phyloP scores from a whole-genome alignment of 108 stramenopile species.

The Seminavis robusta region DNA sequence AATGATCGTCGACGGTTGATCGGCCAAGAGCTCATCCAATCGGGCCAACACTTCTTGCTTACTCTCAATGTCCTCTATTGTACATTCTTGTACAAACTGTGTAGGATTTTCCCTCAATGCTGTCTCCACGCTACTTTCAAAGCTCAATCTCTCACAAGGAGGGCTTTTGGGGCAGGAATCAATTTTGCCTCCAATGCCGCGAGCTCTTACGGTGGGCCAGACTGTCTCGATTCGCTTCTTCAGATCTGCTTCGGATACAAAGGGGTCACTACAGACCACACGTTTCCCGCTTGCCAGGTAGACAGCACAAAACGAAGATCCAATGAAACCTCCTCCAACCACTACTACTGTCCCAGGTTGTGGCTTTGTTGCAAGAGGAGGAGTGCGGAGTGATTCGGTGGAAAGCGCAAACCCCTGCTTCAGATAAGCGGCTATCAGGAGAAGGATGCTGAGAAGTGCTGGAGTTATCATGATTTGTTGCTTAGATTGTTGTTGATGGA shows the following conservation, averaged over 20 bases:
- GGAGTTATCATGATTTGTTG: too few relatives aligned
- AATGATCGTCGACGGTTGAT: background rate
- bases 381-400: too few relatives aligned
- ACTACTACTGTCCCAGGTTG: too few relatives aligned
- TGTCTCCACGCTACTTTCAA: background rate
- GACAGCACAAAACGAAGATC: background rate
- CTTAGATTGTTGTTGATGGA: too few relatives aligned
- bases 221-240: background rate
- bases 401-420: too few relatives aligned
- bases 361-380: too few relatives aligned
- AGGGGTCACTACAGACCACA: background rate
- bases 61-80: too few relatives aligned
- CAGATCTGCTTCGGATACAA: background rate
- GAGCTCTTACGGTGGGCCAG: background rate
- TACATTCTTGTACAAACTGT: too few relatives aligned
- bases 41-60: background rate
- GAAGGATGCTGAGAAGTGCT: too few relatives aligned
- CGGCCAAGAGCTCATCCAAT: background rate
- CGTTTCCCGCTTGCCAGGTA: background rate
- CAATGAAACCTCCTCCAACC: background rate
- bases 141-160: background rate
- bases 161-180: background rate
- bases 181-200: too few relatives aligned
- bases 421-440: too few relatives aligned
- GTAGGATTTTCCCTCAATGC: too few relatives aligned